Evolutionary conservation across 2,329 filamentous ascomycete genomes (phyloP), one percentile per base, ranked within the genome.

Genomic region (Epichloe aotearoae): DNA sequence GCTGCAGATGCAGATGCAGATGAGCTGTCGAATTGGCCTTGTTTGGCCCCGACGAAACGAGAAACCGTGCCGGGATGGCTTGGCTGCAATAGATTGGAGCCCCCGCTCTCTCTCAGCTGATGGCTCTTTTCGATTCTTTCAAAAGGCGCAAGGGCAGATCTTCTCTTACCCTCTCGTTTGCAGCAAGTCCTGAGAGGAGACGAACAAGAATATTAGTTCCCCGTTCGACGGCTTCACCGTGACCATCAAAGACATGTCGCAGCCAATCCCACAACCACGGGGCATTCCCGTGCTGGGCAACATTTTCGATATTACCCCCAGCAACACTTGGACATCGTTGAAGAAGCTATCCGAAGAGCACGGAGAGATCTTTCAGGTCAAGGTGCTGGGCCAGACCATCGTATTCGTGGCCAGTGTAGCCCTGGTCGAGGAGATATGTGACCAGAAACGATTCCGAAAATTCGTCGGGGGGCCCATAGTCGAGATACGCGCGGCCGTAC

Each of bases 391-490:
- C 19, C 57, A 63, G 8, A 63, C 61, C 20, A 55, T 69, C 19
- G 57, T 67, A 34, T 77, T 77, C 52, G 67, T 75, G 6, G 74
- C 73, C 12, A 70, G 73, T 48, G 66, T 64, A 7, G 70, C 67
- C n/a, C 67, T 77, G 7, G 68, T 73, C 23, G 65, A 69, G 23
- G 75, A 75, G 57, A 60, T 77, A 2, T 77, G 74, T 57, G 73
- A 78, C 58, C 64, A 77, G 65, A 71, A 66, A 57, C 70, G 74
- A 0, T 78, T 77, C 60, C 71, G 73, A 51, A 78, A 78, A 57
- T 76, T 66, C 54, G 73, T 78, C 2, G 73, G 73, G 73, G 74
- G 73, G 0, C 74, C 75, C 4, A 66, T 78, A 47, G 69, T 75
- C 47, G 72, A 77, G 65, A 77, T 77, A 51, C 69, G 73, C 20